phyloP scores from a whole-genome alignment of 805 yeast genomes.

The Kodamaea leandrae region DNA sequence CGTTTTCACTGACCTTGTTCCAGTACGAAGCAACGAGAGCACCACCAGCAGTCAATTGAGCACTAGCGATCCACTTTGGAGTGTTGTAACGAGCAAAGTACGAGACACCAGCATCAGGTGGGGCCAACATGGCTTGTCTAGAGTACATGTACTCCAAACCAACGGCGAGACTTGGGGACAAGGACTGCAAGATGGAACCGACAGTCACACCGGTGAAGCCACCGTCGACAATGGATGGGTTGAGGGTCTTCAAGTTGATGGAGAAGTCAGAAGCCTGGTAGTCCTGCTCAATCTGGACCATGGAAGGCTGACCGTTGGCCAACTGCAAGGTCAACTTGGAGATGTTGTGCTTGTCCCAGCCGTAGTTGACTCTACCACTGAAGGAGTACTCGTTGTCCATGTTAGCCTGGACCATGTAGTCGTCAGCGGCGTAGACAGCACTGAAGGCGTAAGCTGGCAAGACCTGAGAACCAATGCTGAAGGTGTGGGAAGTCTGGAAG shows the following conservation, averaged over 20 bases:
- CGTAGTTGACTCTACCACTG: slow-evolving; percentile 86
- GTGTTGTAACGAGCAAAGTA: slow-evolving; percentile 87
- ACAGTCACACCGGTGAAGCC: slow-evolving; percentile 88
- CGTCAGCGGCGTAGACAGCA: slow-evolving; percentile 85
- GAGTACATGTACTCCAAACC: slow-evolving; percentile 94
- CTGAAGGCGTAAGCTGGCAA: slow-evolving; percentile 90
- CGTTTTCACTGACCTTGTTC: slow-evolving; percentile 88
- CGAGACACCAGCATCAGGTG: slow-evolving; percentile 86
- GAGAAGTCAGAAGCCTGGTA: slow-evolving; percentile 87
- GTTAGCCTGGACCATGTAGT: slow-evolving; percentile 84
- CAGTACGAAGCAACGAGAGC: slow-evolving; percentile 85
- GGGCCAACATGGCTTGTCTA: slow-evolving; percentile 62
- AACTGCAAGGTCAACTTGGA: slow-evolving; percentile 87
- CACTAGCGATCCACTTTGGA: slow-evolving; percentile 89
- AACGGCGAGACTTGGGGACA: slow-evolving; percentile 77
- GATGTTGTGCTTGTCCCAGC: slow-evolving; percentile 77
- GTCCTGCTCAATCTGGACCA: slow-evolving; percentile 96
- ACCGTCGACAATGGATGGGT: slow-evolving; percentile 77
- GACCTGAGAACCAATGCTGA: slow-evolving; percentile 79
- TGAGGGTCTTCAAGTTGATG: slow-evolving; percentile 83
- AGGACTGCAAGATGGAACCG: slow-evolving; percentile 85
- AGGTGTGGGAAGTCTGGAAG: slow-evolving; percentile 94
- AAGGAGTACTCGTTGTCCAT: slow-evolving; percentile 82
- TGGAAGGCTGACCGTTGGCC: slow-evolving; percentile 84
- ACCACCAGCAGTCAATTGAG: slow-evolving; percentile 92